Evolutionary conservation across 2,329 filamentous ascomycete genomes (phyloP).

Genomic region (Alternaria consortialis): DNA sequence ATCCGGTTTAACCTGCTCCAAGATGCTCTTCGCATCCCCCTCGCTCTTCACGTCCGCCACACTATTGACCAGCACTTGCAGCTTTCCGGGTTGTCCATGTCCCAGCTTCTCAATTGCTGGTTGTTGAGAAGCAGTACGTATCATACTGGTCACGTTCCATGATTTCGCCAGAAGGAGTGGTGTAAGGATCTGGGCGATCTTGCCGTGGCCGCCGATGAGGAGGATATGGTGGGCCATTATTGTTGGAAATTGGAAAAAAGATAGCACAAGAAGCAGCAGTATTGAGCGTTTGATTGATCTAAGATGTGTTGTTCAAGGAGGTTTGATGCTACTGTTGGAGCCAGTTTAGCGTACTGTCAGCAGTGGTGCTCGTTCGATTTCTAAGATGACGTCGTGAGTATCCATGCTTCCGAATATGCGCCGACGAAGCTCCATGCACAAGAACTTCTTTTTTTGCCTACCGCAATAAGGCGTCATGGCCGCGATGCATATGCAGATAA

Average conservation of each 20-base stretch:
- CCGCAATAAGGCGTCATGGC: no score
- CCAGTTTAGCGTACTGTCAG: neutral
- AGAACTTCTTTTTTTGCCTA: no score
- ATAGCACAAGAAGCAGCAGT: neutral
- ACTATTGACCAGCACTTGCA: constrained; percentile 75
- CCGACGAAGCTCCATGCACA: neutral
- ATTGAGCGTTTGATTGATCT: neutral
- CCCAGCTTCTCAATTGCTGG: constrained; percentile 69
- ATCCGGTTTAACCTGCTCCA: constrained; percentile 69
- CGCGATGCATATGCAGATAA: no score
- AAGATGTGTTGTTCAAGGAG: neutral
- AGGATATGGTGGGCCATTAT: constrained; percentile 62
- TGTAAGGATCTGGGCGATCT: constrained; percentile 77
- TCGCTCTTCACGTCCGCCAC: constrained; percentile 74
- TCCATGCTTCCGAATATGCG: constrained; percentile 12
- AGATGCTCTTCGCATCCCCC: constrained; percentile 67
- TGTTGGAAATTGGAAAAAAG: neutral
- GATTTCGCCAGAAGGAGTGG: constrained; percentile 76
- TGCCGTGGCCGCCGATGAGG: constrained; percentile 83
- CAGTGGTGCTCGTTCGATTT: constrained; percentile 9
- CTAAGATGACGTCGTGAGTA: constrained; percentile 23
- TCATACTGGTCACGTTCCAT: constrained; percentile 81
- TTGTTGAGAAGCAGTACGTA: constrained; percentile 76
- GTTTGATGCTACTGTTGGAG: neutral
- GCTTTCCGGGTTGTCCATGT: constrained; percentile 66